These are phyloP conservation scores for Ensete ventricosum DNA, from an alignment of 176 grass and related monocot species.

Conservation along the genomic window DNA sequence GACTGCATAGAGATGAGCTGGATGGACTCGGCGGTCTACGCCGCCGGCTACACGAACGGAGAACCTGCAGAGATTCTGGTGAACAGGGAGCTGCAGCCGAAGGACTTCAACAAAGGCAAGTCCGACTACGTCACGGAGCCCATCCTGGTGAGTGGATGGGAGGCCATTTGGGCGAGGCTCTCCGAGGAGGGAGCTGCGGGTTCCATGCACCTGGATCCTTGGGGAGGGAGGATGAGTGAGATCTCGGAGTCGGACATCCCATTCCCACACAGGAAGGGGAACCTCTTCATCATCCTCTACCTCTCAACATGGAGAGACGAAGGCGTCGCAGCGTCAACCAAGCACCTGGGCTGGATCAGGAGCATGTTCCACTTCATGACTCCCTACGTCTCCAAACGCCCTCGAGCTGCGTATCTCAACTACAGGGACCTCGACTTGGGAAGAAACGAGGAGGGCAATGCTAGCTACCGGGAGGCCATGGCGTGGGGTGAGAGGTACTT, in stretches of 20 bases:
- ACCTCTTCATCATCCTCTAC: slow-evolving; percentile 51
- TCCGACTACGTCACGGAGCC: background rate
- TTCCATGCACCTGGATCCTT: slow-evolving; percentile 51
- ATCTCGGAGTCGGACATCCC: slow-evolving; percentile 36
- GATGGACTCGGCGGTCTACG: background rate
- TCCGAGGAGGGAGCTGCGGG: slow-evolving; percentile 21
- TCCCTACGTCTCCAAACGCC: slow-evolving; percentile 36
- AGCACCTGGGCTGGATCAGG: slow-evolving; percentile 33
- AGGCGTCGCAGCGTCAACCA: slow-evolving; percentile 10
- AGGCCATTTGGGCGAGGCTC: background rate
- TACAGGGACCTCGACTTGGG: slow-evolving; percentile 57
- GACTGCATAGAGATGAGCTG: slow-evolving; percentile 6
- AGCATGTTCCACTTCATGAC: slow-evolving; percentile 20
- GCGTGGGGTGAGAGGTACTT: slow-evolving; percentile 45
- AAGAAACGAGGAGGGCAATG: slow-evolving; percentile 12
- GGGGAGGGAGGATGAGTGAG: slow-evolving; percentile 31
- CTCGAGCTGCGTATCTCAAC: slow-evolving; percentile 46
- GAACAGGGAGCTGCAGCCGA: background rate
- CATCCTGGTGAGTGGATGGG: background rate
- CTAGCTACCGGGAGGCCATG: slow-evolving; percentile 26
- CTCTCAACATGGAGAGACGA: slow-evolving; percentile 38
- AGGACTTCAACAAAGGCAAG: background rate
- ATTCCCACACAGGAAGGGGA: slow-evolving; percentile 49
- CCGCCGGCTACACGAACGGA: background rate
- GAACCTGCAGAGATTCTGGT: background rate